A percentile compares a stretch with the other conserved stretches of the same genome.
Evolutionary conservation across 768 basidiomycete genomes (phyloP).

Genomic region (Suillus plorans): DNA sequence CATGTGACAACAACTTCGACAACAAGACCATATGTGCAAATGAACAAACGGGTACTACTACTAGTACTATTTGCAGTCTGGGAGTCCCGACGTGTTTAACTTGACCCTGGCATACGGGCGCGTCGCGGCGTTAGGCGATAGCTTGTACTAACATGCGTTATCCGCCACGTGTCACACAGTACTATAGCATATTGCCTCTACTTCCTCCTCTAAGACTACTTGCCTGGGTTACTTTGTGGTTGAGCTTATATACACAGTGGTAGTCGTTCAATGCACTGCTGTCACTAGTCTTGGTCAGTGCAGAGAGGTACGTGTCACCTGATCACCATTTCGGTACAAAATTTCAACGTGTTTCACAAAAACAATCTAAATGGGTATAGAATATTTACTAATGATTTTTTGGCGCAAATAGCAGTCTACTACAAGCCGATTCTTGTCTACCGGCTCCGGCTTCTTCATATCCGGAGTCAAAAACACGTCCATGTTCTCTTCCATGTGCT

Average conservation of each 20-base stretch:
- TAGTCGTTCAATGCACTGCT: background rate
- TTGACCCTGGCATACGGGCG: background rate
- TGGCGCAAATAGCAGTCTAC: background rate
- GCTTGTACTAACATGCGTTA: background rate
- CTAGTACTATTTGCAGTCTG: background rate
- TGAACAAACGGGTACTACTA: background rate
- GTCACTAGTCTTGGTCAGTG: background rate
- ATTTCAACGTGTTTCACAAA: too few species aligned
- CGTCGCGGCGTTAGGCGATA: background rate
- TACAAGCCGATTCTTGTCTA: background rate
- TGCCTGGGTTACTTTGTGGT: background rate
- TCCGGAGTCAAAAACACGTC: background rate
- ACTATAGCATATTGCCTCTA: background rate
- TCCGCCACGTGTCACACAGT: background rate
- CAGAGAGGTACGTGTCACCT: too few species aligned
- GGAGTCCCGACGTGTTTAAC: background rate
- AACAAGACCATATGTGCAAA: background rate
- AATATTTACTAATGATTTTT: too few species aligned
- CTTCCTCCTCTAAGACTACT: background rate
- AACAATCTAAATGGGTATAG: too few species aligned
- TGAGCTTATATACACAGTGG: background rate
- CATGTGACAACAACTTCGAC: background rate
- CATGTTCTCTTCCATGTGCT: background rate
- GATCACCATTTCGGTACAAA: too few species aligned
- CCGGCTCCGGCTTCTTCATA: slow-evolving; percentile 11